phyloP scores from a whole-genome alignment of 495 filamentous ascomycete species.

The Neurospora sp. region DNA sequence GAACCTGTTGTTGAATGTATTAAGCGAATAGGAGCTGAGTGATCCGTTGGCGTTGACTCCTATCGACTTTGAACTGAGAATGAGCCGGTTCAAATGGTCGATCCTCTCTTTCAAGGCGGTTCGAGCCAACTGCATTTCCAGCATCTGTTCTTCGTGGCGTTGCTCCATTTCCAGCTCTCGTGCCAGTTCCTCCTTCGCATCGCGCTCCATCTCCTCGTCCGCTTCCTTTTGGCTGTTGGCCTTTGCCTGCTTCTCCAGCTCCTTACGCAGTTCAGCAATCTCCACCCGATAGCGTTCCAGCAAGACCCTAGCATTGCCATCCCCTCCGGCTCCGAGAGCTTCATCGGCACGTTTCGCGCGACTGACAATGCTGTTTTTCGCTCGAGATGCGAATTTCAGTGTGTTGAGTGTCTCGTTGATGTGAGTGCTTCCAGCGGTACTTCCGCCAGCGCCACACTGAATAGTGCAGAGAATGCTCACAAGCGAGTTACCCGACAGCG shows the following conservation, averaged over 20 bases:
- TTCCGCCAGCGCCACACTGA: constrained; percentile 61
- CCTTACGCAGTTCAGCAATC: constrained; percentile 68
- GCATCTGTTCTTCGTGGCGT: constrained; percentile 91
- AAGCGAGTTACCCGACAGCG: constrained; percentile 84
- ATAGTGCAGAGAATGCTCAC: constrained; percentile 97
- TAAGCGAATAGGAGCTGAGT: constrained; percentile 47
- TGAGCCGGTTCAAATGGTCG: constrained; percentile 91
- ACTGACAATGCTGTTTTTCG: constrained; percentile 95
- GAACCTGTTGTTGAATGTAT: neutral
- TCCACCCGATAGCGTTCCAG: constrained; percentile 93
- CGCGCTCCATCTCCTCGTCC: constrained; percentile 50
- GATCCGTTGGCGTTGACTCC: constrained; percentile 76
- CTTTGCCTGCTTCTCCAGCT: constrained; percentile 71
- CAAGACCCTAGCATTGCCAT: constrained; percentile 75
- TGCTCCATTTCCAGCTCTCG: constrained; percentile 72
- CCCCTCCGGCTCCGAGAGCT: constrained; percentile 62
- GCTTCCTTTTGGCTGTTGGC: constrained; percentile 50
- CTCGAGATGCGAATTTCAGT: constrained; percentile 89
- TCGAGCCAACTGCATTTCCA: constrained; percentile 94
- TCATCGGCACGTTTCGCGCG: constrained; percentile 95
- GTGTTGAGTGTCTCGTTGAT: constrained; percentile 89
- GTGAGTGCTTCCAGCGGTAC: constrained; percentile 54
- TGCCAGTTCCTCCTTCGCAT: constrained; percentile 54
- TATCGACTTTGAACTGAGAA: constrained; percentile 87
- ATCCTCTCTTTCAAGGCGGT: constrained; percentile 96